phyloP scores from a whole-genome alignment of 139 green algal species.

The Tetraselmis striata region DNA sequence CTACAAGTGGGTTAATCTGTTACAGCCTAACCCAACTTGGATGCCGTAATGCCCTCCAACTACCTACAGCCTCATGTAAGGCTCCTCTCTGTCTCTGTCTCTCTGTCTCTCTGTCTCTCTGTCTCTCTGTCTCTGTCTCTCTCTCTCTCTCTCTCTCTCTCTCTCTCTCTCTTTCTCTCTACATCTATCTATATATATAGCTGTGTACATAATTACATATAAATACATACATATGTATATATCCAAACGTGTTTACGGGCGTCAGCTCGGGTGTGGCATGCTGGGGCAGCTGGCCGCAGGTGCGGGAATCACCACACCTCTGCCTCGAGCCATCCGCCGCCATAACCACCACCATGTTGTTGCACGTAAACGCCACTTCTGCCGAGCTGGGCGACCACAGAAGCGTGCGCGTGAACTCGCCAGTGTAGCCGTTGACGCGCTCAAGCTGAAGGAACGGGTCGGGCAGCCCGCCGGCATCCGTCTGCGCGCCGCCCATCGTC shows the following conservation, averaged over 20 bases:
- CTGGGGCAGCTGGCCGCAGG: too few relatives aligned
- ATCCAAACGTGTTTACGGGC: too few relatives aligned
- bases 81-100: neutral
- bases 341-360: slow-evolving; percentile 47
- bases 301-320: too few relatives aligned
- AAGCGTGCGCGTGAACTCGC: slow-evolving; percentile 45
- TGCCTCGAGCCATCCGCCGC: neutral
- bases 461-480: neutral
- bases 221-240: too few relatives aligned
- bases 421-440: slow-evolving; percentile 47
- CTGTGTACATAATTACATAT: too few relatives aligned
- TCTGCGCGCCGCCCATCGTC: too few relatives aligned
- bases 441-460: slow-evolving; percentile 35
- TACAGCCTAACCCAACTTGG: too few relatives aligned
- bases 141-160: neutral
- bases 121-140: neutral
- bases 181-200: too few relatives aligned
- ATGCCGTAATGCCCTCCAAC: too few relatives aligned
- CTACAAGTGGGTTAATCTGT: too few relatives aligned
- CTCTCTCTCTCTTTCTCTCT: neutral
- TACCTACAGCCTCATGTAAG: too few relatives aligned
- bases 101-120: neutral
- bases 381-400: slow-evolving; percentile 35
- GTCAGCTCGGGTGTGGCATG: too few relatives aligned
- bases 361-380: slow-evolving; percentile 54